A percentile compares a stretch with the other conserved stretches of the same genome.
These are phyloP conservation scores for Zarea fungicola DNA, from an alignment of 2,329 filamentous ascomycete species.

Conservation along the genomic window DNA sequence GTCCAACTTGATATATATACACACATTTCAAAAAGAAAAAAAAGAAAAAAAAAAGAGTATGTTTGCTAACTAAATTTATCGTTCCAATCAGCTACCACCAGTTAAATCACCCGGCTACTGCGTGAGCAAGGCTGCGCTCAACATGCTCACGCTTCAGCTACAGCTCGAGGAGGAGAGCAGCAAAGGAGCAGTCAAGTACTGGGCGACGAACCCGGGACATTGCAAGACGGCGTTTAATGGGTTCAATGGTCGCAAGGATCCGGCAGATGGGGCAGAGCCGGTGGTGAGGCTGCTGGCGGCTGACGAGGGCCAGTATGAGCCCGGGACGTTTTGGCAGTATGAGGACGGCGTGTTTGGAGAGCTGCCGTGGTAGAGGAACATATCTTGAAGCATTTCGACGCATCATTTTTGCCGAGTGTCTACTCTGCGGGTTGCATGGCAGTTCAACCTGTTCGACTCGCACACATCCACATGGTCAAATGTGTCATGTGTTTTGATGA, in stretches of 20 bases:
- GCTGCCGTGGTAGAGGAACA: not conserved
- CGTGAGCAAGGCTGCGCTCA: constrained; percentile 18
- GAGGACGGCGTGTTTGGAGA: not conserved
- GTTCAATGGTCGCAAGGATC: constrained; percentile 7
- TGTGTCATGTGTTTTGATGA: too few species aligned
- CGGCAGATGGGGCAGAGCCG: not conserved
- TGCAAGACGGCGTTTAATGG: constrained; percentile 19
- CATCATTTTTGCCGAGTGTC: too few species aligned
- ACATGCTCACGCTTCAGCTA: constrained; percentile 18
- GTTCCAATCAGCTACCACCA: not conserved
- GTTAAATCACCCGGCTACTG: constrained; percentile 12
- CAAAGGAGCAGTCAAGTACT: constrained; percentile 14
- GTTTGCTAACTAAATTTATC: not conserved
- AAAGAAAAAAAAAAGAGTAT: not conserved
- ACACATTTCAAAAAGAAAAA: not conserved
- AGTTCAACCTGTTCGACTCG: too few species aligned
- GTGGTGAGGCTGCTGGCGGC: constrained; percentile 1
- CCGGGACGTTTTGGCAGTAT: not conserved
- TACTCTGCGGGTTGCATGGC: too few species aligned
- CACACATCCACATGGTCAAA: too few species aligned
- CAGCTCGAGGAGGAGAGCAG: constrained; percentile 14
- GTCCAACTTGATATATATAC: not conserved
- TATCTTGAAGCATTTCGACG: too few species aligned
- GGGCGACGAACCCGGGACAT: constrained; percentile 17
- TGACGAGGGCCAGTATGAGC: not conserved